Base-by-base conservation (phyloP, 2,329 filamentous ascomycete species). In the Penicillium sp. region DNA sequence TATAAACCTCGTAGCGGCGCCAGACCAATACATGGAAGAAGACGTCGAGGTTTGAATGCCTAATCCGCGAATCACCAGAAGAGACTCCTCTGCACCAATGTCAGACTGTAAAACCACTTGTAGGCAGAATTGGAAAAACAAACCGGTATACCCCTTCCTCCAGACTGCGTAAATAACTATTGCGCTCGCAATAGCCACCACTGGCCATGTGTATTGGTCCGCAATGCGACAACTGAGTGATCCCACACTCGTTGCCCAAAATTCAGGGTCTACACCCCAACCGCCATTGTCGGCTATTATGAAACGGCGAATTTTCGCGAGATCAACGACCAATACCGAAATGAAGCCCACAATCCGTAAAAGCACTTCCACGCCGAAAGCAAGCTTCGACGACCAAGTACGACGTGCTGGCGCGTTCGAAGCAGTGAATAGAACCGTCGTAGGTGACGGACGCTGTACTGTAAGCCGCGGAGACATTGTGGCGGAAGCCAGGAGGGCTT, bases 381-480 rank as follows among this genome's bases (percentile, higher is more conserved):
- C 62, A 47, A 78, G 57, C 56, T 72, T 76, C 12, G 80, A 74
- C 14, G 78, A 66, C 30, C 81, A 65, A 16, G 77, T 81, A 9
- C 70, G 71, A 35, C 73, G 74, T 12, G 72, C 67, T 12, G 89
- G 84, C 46, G 85, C 84, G 57, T 92, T 97, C 35, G 92, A 94
- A 56, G 97, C 90, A 28, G 89, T 95, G 80, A 93, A 97, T 63
- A 90, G 88, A 69, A 90, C 86, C n/a, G 94, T 96, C 2, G 91
- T 95, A 47, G 90, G 87, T 23, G 94, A 92, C 50, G 90, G 89
- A 60, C 72, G 72, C 53, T 69, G 67, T 45, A 70, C 59, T 45
- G 65, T 67, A 28, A 76, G 70, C 57, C 67, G 83, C 43, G 81
- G 82, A 62, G 89, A 79, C 87, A 90, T 89, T 51, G 63, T 69